Percentiles rank a stretch among this genome's conserved stretches.
Evolutionary conservation across 1,139 yeast genomes (phyloP).

Genomic region (Hyphopichia pseudoburtonii): DNA sequence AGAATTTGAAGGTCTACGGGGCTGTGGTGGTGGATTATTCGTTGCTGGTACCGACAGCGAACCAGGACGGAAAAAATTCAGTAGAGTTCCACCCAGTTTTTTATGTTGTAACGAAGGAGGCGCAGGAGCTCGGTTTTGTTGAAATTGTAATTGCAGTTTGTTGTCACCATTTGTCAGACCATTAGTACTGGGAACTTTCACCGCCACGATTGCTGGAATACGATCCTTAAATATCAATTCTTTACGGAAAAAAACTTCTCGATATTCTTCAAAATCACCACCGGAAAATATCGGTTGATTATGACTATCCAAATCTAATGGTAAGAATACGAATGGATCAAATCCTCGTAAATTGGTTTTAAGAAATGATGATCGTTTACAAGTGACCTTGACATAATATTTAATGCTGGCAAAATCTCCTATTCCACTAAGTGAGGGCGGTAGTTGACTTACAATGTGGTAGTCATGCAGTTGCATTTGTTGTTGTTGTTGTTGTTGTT

Average conservation of each 20-base stretch:
- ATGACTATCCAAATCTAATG: conserved; percentile 43
- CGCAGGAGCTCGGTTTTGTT: not conserved
- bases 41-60: conserved; percentile 10
- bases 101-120: not conserved
- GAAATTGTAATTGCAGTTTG: not conserved
- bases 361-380: conserved; percentile 53
- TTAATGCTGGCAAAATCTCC: conserved; percentile 48
- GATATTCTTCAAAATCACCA: conserved; percentile 28
- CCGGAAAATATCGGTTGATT: conserved; percentile 22
- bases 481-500: not conserved
- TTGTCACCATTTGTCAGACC: not conserved
- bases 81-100: conserved; percentile 12
- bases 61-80: conserved; percentile 4
- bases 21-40: not conserved
- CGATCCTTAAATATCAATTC: conserved; percentile 38
- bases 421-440: conserved; percentile 55
- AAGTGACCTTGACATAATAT: conserved; percentile 61
- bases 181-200: conserved; percentile 22
- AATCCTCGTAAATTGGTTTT: conserved; percentile 48
- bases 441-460: conserved; percentile 48
- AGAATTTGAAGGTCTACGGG: too few relatives aligned
- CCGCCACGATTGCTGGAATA: conserved; percentile 47
- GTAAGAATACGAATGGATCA: conserved; percentile 55
- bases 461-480: conserved; percentile 17
- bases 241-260: conserved; percentile 42